Percentiles rank a stretch among this genome's conserved stretches.
Evolutionary conservation across 495 filamentous ascomycete genomes (phyloP).

Genomic region (Sabuloglossum arenarium): DNA sequence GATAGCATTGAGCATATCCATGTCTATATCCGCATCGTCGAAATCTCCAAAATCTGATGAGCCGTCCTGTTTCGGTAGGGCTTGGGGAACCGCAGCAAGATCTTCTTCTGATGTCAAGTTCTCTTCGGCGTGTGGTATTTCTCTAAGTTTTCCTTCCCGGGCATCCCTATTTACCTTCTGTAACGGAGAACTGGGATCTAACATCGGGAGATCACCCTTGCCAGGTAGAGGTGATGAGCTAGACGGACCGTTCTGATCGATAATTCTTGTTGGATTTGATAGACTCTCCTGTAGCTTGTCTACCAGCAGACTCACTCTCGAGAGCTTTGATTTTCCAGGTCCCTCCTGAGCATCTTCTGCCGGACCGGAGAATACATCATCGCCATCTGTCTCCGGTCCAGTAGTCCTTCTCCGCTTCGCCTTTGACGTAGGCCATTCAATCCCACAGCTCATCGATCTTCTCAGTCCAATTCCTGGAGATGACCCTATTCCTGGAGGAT

Average conservation of each 20-base stretch:
- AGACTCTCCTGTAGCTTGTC: constrained; percentile 46
- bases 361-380: constrained; percentile 14
- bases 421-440: constrained; percentile 30
- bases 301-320: constrained; percentile 39
- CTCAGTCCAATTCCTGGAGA: constrained; percentile 32
- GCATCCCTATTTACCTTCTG: not conserved
- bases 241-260: constrained; percentile 18
- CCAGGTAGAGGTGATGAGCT: constrained; percentile 35
- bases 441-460: constrained; percentile 55
- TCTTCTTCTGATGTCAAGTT: not conserved
- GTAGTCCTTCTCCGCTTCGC: constrained; percentile 30
- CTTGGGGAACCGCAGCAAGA: not conserved
- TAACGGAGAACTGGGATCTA: not conserved
- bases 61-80: not conserved
- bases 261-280: constrained; percentile 17
- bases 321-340: constrained; percentile 22
- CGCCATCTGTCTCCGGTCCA: constrained; percentile 20
- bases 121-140: not conserved
- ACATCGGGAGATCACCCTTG: constrained; percentile 2
- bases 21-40: constrained; percentile 33
- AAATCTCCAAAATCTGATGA: constrained; percentile 38
- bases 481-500: constrained; percentile 24
- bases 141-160: not conserved
- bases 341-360: constrained; percentile 1
- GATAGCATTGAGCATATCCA: constrained; percentile 28